Evolutionary conservation across 208 protist species (phyloP).

Genomic region (Wallacemonas sp.): DNA sequence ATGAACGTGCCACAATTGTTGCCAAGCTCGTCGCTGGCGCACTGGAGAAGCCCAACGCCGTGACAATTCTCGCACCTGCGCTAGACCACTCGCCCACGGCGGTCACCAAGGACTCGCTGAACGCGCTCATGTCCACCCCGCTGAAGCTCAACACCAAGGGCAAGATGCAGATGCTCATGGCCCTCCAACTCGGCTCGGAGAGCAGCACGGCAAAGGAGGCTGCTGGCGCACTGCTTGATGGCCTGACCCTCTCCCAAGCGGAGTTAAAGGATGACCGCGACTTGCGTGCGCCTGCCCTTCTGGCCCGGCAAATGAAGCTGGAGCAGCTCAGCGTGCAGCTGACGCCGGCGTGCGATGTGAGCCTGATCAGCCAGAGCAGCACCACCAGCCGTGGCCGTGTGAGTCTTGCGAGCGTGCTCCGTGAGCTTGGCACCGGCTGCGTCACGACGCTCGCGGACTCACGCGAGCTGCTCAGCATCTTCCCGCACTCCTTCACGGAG

Average conservation of each 20-base stretch:
- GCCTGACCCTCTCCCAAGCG: slow-evolving; percentile 48
- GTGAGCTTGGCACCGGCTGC: slow-evolving; percentile 82
- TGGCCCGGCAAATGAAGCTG: slow-evolving; percentile 65
- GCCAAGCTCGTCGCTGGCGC: slow-evolving; percentile 56
- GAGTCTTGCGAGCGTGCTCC: slow-evolving; percentile 74
- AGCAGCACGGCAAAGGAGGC: slow-evolving; percentile 52
- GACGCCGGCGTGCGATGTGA: slow-evolving; percentile 24
- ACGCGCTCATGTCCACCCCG: slow-evolving; percentile 49
- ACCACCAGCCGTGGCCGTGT: slow-evolving; percentile 40
- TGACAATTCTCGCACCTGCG: slow-evolving; percentile 35
- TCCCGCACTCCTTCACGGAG: slow-evolving; percentile 71
- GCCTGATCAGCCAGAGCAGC: slow-evolving; percentile 25
- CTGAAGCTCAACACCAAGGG: slow-evolving; percentile 67
- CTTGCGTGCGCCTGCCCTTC: slow-evolving; percentile 45
- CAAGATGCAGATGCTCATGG: slow-evolving; percentile 79
- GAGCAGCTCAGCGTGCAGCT: slow-evolving; percentile 57
- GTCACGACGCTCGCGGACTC: slow-evolving; percentile 83
- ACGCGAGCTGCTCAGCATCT: slow-evolving; percentile 76
- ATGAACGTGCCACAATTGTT: slow-evolving; percentile 44
- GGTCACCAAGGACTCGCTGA: slow-evolving; percentile 52
- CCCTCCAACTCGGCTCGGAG: slow-evolving; percentile 44
- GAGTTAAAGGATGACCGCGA: slow-evolving; percentile 58
- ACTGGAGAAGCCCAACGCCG: slow-evolving; percentile 64
- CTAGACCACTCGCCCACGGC: slow-evolving; percentile 36
- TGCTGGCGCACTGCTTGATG: slow-evolving; percentile 57